Conservation (phyloP, 331 rosid genomes). For the Telfairia occidentalis region DNA sequence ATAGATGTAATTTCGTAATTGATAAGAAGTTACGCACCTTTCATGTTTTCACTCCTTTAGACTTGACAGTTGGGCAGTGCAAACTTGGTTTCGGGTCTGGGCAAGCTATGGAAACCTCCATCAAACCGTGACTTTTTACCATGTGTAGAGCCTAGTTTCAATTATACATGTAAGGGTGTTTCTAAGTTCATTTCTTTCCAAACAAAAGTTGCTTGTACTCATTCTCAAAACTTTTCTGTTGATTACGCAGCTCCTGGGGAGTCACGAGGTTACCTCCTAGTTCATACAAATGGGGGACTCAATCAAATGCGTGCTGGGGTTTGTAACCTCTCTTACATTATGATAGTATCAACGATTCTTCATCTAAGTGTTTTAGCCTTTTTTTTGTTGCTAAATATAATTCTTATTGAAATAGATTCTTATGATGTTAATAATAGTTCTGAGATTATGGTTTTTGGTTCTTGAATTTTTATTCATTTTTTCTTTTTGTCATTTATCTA, state of each 20-base stretch:
- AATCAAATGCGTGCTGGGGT: conserved; percentile 99
- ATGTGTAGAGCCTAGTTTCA: conserved; percentile 47
- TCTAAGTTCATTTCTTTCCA: background rate
- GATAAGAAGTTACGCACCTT: conserved; percentile 31
- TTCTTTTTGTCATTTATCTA: background rate
- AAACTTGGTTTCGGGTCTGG: conserved; percentile 30
- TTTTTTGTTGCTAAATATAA: background rate
- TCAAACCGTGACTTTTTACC: conserved; percentile 54
- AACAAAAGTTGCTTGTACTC: background rate
- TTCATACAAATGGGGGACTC: conserved; percentile 92
- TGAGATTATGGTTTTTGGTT: background rate
- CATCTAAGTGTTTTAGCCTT: background rate
- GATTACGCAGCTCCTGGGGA: conserved; percentile 45
- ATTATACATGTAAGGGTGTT: conserved; percentile 45
- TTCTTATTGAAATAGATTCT: background rate
- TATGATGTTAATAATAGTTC: background rate
- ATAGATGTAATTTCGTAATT: conserved; percentile 11
- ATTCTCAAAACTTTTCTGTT: conserved; percentile 7
- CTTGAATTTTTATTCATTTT: background rate
- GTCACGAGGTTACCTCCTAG: conserved; percentile 71
- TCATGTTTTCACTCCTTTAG: conserved; percentile 41
- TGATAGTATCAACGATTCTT: background rate
- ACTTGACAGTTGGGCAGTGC: conserved; percentile 51
- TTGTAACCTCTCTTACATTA: conserved; percentile 20
- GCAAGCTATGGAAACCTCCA: conserved; percentile 86